These are phyloP conservation scores for Cryoendolithus antarcticus DNA, from an alignment of 2,329 filamentous ascomycete genomes.

Conservation along the genomic window DNA sequence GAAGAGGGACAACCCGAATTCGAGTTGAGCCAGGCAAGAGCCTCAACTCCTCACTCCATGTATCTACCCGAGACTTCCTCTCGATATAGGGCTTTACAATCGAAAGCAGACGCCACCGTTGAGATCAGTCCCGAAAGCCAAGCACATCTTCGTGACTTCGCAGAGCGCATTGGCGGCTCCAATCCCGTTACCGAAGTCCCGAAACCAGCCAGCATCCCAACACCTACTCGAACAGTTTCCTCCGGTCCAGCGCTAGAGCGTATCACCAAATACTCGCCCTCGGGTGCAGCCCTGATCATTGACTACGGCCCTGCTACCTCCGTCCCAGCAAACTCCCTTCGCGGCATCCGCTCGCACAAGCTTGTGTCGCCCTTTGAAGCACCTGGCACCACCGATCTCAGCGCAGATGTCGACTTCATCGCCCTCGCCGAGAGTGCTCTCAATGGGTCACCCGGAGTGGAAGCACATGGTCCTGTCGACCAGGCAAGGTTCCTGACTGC, in stretches of 20 bases:
- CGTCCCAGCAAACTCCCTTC: conserved; percentile 77
- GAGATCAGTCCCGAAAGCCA: conserved; percentile 85
- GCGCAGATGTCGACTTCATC: conserved; percentile 85
- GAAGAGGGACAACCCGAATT: conserved; percentile 58
- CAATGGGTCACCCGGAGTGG: conserved; percentile 62
- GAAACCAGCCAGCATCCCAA: conserved; percentile 9
- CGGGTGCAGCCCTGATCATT: conserved; percentile 83
- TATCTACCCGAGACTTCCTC: conserved; percentile 73
- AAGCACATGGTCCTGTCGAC: conserved; percentile 83
- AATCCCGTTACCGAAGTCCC: conserved; percentile 16
- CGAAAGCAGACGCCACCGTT: conserved; percentile 56
- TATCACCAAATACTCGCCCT: conserved; percentile 47
- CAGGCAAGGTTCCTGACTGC: conserved; percentile 67
- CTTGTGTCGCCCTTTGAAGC: conserved; percentile 66
- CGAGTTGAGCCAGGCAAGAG: conserved; percentile 64
- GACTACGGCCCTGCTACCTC: conserved; percentile 77
- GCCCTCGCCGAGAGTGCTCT: conserved; percentile 74
- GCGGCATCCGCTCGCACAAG: conserved; percentile 70
- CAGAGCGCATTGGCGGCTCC: conserved; percentile 65
- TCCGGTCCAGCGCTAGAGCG: conserved; percentile 18
- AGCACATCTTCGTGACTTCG: conserved; percentile 69
- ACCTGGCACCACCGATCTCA: conserved; percentile 76
- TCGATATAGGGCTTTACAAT: conserved; percentile 65
- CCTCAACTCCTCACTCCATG: conserved; percentile 67
- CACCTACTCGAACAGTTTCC: conserved; percentile 10